Percentiles rank a stretch among this genome's conserved stretches.
These are phyloP conservation scores for Pyrus bretschneideri DNA, from an alignment of 306 rosid genomes.

Conservation along the genomic window DNA sequence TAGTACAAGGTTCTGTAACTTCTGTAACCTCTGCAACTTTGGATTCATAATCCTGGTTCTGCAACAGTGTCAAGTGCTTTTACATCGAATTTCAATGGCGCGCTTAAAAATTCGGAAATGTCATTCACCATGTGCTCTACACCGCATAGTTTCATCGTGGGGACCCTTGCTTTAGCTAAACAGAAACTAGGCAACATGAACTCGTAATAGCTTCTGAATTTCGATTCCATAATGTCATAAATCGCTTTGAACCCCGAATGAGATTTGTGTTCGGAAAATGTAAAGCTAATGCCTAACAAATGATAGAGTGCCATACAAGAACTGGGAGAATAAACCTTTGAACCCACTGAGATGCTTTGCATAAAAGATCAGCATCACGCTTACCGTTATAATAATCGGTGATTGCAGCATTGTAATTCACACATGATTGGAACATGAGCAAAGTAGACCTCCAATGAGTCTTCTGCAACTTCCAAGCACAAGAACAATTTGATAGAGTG, in stretches of 20 bases:
- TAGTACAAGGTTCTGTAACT: too few relatives aligned
- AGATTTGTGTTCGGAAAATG: not conserved
- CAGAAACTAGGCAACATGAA: not conserved
- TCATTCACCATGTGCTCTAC: not conserved
- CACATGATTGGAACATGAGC: not conserved
- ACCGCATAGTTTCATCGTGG: not conserved
- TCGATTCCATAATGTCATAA: not conserved
- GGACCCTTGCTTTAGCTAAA: not conserved
- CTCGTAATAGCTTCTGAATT: not conserved
- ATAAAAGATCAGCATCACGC: not conserved
- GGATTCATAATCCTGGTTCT: conserved; percentile 3
- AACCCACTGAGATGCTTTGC: not conserved
- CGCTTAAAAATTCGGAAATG: not conserved
- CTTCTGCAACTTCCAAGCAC: not conserved
- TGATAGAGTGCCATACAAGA: not conserved
- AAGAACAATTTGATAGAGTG: too few relatives aligned
- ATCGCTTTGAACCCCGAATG: not conserved
- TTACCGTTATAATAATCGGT: not conserved
- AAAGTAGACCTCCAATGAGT: not conserved
- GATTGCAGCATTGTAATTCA: not conserved
- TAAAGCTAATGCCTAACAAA: not conserved
- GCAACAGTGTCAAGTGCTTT: not conserved
- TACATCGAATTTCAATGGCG: not conserved
- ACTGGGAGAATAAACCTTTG: not conserved
- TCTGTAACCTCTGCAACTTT: not conserved